phyloP scores from a whole-genome alignment of 805 yeast species.

The Sugiyamaella smithiae region DNA sequence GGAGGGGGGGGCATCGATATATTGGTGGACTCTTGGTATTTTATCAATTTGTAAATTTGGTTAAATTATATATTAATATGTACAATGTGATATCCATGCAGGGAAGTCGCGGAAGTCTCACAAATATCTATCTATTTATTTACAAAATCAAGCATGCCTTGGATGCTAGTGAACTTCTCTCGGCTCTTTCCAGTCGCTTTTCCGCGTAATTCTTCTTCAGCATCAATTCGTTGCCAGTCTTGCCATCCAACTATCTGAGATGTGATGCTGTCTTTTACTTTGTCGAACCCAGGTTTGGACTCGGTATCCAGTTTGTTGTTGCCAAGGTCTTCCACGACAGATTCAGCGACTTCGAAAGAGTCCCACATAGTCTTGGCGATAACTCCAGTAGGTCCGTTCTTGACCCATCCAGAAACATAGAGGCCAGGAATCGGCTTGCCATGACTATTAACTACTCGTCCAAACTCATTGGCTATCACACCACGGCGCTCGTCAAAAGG shows the following conservation, averaged over 20 bases:
- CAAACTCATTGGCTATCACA: constrained; percentile 45
- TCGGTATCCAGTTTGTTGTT: constrained; percentile 27
- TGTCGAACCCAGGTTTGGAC: constrained; percentile 35
- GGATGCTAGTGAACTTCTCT: constrained; percentile 49
- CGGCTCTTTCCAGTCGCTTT: constrained; percentile 48
- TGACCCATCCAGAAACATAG: constrained; percentile 89
- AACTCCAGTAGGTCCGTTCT: constrained; percentile 82
- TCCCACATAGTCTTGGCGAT: constrained; percentile 89
- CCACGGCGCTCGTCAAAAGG: constrained; percentile 47
- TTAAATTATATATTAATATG: too few relatives aligned
- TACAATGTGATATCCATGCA: too few relatives aligned
- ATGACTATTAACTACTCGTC: constrained; percentile 37
- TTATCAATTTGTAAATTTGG: too few relatives aligned
- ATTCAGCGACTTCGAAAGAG: constrained; percentile 70
- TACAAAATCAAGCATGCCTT: constrained; percentile 42
- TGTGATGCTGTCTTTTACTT: constrained; percentile 27
- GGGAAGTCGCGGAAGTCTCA: too few relatives aligned
- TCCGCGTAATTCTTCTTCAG: constrained; percentile 53
- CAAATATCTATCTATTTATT: too few relatives aligned
- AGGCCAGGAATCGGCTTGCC: constrained; percentile 43
- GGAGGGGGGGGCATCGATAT: too few relatives aligned
- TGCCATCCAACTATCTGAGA: constrained; percentile 52
- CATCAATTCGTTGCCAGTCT: constrained; percentile 62
- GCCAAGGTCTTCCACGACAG: constrained; percentile 55
- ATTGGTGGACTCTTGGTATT: too few relatives aligned